Evolutionary conservation across 257 asterid species (phyloP), one percentile per base, ranked within the genome.

Genomic region (Oldenlandia corymbosa): DNA sequence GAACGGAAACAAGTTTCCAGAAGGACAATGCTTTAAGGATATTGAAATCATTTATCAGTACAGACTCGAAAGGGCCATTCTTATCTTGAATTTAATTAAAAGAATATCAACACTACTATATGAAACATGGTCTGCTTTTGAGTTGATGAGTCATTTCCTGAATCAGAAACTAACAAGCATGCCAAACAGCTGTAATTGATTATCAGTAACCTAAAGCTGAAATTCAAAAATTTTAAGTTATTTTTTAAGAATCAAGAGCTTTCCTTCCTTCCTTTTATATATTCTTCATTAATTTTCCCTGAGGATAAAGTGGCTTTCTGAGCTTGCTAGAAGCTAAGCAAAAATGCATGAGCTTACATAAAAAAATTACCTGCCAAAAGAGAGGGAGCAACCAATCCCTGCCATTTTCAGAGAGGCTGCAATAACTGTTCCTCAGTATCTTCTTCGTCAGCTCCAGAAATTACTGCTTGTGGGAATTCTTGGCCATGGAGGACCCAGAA

Each of bases 371-470:
- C 95, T 87, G 10, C 66, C 73, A 66, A 80, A 85, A 71, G 89
- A 85, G 72, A 87, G 72, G 6, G 79, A 78, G 75, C 77, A 84
- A 71, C 76, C 76, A 58, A 86, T 70, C 77, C 84, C 89, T 36
- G 91, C 87, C 96, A 88, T 88, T 27, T 67, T 78, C 66, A 46
- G 57, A 72, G 62, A 51, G 62, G 34, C 52, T 66, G 61, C 45
- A 26, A 45, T 36, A 11, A 10, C 13, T 32, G 39, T 32, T 27
- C 42, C 62, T 31, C 45, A 27, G 52, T 30, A 10, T 16, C 34
- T 50, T 51, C 37, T 39, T 21, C 26, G n/a, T 7, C 36, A 34
- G 39, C 39, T 9, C 39, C n/a, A n/a, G n/a, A n/a, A n/a, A n/a
- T n/a, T n/a, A n/a, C n/a, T n/a, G n/a, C n/a, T n/a, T n/a, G n/a